These are phyloP conservation scores for Aspergillus tanneri DNA, from an alignment of 2,329 filamentous ascomycete genomes.

Conservation along the genomic window DNA sequence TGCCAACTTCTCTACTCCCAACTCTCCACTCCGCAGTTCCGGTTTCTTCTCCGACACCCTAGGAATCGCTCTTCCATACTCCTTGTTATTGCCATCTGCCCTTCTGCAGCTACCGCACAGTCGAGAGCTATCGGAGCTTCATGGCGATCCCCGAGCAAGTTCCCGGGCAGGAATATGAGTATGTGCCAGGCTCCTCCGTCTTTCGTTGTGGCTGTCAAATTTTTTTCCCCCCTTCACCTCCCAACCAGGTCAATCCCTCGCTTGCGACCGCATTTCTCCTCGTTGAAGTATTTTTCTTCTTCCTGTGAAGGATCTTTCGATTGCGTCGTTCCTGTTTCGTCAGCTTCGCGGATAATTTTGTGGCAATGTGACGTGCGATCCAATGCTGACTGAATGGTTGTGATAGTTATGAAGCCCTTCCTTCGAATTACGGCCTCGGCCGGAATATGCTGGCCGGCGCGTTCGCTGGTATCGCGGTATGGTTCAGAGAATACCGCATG, in stretches of 20 bases:
- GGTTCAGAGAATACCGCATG: conserved; percentile 31
- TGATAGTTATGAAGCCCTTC: conserved; percentile 81
- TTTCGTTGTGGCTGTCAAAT: background rate
- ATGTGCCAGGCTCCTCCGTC: conserved; percentile 25
- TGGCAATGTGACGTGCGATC: background rate
- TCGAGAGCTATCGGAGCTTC: conserved; percentile 35
- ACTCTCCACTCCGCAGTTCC: conserved; percentile 19
- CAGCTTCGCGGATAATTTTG: background rate
- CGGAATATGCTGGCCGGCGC: conserved; percentile 97
- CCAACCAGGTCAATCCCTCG: background rate
- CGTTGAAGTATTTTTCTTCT: background rate
- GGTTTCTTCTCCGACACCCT: conserved; percentile 19
- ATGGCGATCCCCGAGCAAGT: conserved; percentile 46
- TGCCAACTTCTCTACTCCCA: conserved; percentile 4
- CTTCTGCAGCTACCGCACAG: conserved; percentile 34
- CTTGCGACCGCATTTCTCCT: background rate
- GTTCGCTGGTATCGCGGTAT: conserved; percentile 92
- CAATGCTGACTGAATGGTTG: conserved; percentile 24
- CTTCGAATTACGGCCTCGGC: conserved; percentile 87
- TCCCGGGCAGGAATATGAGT: conserved; percentile 49
- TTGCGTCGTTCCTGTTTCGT: background rate
- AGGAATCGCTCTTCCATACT: conserved; percentile 1
- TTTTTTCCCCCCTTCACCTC: conserved; percentile 1
- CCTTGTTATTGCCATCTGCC: conserved; percentile 12
- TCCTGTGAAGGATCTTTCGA: background rate